These are phyloP conservation scores for Aphanomyces euteiches DNA, from an alignment of 352 stramenopile species.

Conservation along the genomic window DNA sequence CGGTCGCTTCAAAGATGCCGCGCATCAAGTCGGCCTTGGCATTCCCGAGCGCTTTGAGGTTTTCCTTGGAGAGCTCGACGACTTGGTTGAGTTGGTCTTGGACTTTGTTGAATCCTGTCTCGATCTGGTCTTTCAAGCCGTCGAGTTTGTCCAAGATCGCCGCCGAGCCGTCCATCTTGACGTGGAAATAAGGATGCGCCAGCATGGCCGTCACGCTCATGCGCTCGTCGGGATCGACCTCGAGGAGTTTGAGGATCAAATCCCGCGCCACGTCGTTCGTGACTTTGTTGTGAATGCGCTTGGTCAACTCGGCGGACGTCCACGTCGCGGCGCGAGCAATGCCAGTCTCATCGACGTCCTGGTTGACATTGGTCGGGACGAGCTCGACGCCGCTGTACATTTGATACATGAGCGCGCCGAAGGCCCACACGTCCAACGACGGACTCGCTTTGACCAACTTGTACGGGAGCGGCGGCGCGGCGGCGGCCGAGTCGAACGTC, in stretches of 20 bases:
- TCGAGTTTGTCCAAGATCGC: neutral
- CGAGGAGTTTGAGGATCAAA: slow-evolving; percentile 28
- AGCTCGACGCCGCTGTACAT: slow-evolving; percentile 28
- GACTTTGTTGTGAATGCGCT: slow-evolving; percentile 26
- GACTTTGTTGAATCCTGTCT: neutral
- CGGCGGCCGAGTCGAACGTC: neutral
- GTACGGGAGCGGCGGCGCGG: slow-evolving; percentile 5
- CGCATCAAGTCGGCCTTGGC: slow-evolving; percentile 12
- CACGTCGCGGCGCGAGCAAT: slow-evolving; percentile 20
- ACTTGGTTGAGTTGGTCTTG: neutral
- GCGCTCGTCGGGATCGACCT: slow-evolving; percentile 20
- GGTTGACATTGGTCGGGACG: slow-evolving; percentile 24
- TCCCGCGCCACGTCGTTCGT: slow-evolving; percentile 24
- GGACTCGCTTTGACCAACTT: slow-evolving; percentile 7
- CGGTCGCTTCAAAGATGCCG: slow-evolving; percentile 20
- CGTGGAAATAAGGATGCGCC: slow-evolving; percentile 27
- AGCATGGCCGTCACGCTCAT: slow-evolving; percentile 17
- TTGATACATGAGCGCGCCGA: slow-evolving; percentile 32
- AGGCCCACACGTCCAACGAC: slow-evolving; percentile 31
- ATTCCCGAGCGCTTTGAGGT: neutral
- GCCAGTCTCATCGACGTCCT: slow-evolving; percentile 21
- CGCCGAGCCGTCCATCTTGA: neutral
- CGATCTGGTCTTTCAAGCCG: neutral
- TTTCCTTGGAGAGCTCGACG: neutral
- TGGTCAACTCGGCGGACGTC: slow-evolving; percentile 22